These are phyloP conservation scores for Brasenia schreberi DNA, from an alignment of 164 flowering plant species.

Conservation along the genomic window DNA sequence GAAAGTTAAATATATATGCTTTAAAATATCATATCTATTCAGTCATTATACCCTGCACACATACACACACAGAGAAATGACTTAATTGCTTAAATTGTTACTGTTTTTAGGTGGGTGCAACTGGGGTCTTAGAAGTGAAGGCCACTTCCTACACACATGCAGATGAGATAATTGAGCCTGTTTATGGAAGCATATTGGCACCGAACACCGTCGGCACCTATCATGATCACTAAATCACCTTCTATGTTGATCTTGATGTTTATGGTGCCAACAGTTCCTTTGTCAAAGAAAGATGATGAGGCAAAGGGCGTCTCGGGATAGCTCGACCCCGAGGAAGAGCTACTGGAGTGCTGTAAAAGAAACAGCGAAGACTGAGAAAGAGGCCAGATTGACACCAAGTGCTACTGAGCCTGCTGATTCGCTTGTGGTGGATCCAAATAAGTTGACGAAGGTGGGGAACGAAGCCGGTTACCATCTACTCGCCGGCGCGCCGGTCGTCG, in stretches of 20 bases:
- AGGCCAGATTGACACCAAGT: conserved; percentile 24
- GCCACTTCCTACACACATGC: conserved; percentile 24
- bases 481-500: conserved; percentile 14
- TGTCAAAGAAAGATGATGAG: conserved; percentile 29
- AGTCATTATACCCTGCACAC: no score
- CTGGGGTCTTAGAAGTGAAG: conserved; percentile 50
- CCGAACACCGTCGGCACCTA: conserved; percentile 35
- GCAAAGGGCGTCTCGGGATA: conserved; percentile 4
- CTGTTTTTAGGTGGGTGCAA: conserved; percentile 34
- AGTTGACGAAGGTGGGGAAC: conserved; percentile 47
- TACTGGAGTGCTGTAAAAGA: conserved; percentile 42
- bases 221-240: conserved; percentile 67
- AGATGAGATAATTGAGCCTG: background rate
- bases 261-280: conserved; percentile 54
- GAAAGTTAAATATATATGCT: no score
- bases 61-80: no score
- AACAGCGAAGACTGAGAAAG: conserved; percentile 35
- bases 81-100: no score
- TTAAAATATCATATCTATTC: no score
- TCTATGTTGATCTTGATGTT: conserved; percentile 59
- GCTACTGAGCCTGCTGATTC: conserved; percentile 21
- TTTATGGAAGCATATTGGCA: conserved; percentile 40
- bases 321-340: conserved; percentile 43
- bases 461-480: conserved; percentile 18
- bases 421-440: conserved; percentile 47